Conservation (phyloP, 2,329 filamentous ascomycete genomes). For the Onygenales sp. region DNA sequence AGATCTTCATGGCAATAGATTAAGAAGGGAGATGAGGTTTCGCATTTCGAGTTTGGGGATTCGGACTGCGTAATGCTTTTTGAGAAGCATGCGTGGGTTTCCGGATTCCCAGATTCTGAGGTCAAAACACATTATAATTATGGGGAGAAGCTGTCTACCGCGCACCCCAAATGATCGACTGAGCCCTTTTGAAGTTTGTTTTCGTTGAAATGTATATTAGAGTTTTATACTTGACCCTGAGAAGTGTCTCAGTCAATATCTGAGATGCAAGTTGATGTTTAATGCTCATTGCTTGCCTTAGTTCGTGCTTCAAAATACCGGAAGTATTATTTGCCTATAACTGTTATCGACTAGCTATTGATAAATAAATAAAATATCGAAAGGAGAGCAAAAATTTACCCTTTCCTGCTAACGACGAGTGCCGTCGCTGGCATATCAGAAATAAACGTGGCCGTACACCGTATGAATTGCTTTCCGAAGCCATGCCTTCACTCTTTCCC, state of each 20-base stretch:
- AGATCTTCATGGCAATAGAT: slow-evolving; percentile 13
- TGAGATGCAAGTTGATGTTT: not conserved
- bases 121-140: not conserved
- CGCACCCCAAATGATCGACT: not conserved
- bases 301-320: too few species aligned
- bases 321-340: too few species aligned
- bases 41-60: slow-evolving; percentile 36
- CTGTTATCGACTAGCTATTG: too few species aligned
- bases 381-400: too few species aligned
- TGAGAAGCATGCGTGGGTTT: slow-evolving; percentile 11
- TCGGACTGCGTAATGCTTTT: slow-evolving; percentile 36
- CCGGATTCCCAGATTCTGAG: not conserved
- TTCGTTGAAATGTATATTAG: not conserved
- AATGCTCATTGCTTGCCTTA: not conserved
- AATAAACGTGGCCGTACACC: too few species aligned
- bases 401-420: too few species aligned
- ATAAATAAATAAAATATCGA: too few species aligned
- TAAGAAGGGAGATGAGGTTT: slow-evolving; percentile 36
- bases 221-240: not conserved
- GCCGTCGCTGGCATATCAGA: too few species aligned
- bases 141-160: not conserved
- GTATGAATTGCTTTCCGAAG: too few species aligned
- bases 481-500: too few species aligned
- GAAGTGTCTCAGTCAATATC: not conserved
- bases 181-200: too few species aligned